Evolutionary conservation across 495 filamentous ascomycete species (phyloP).

Genomic region (Cryomyces minteri): DNA sequence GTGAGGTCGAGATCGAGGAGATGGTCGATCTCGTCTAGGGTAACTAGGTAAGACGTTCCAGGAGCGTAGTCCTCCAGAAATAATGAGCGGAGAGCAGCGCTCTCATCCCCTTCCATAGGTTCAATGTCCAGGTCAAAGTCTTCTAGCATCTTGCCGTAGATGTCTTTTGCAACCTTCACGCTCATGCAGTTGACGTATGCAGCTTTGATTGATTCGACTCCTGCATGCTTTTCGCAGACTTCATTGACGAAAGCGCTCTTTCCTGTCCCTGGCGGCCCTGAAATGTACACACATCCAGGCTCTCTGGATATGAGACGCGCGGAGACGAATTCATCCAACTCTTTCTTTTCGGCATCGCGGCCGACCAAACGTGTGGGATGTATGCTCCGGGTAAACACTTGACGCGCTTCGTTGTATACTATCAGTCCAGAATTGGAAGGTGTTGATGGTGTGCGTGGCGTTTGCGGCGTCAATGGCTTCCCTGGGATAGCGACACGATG

Average conservation of each 20-base stretch:
- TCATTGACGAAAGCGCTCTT: conserved; percentile 87
- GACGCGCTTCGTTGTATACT: conserved; percentile 72
- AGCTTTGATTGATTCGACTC: conserved; percentile 30
- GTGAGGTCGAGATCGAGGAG: conserved; percentile 73
- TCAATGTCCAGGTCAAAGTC: conserved; percentile 37
- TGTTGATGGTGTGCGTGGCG: conserved; percentile 42
- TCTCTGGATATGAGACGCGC: conserved; percentile 36
- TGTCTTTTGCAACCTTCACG: conserved; percentile 64
- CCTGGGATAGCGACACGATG: conserved; percentile 45
- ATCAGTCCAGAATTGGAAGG: conserved; percentile 40
- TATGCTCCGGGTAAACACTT: conserved; percentile 64
- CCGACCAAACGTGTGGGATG: conserved; percentile 64
- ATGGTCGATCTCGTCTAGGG: conserved; percentile 89
- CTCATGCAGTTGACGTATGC: conserved; percentile 93
- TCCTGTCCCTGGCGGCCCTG: conserved; percentile 86
- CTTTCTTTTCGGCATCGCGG: conserved; percentile 57
- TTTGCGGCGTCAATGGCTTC: conserved; percentile 31
- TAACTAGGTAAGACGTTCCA: conserved; percentile 48
- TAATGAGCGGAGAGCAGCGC: conserved; percentile 25
- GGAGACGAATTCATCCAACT: conserved; percentile 51
- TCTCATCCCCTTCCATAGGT: conserved; percentile 32
- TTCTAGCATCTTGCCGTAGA: conserved; percentile 57
- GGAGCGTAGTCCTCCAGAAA: conserved; percentile 31
- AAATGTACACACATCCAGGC: conserved; percentile 86
- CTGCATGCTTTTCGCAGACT: conserved; percentile 40